These are phyloP conservation scores for Dryas octopetala DNA, from an alignment of 306 rosid genomes.

Conservation along the genomic window DNA sequence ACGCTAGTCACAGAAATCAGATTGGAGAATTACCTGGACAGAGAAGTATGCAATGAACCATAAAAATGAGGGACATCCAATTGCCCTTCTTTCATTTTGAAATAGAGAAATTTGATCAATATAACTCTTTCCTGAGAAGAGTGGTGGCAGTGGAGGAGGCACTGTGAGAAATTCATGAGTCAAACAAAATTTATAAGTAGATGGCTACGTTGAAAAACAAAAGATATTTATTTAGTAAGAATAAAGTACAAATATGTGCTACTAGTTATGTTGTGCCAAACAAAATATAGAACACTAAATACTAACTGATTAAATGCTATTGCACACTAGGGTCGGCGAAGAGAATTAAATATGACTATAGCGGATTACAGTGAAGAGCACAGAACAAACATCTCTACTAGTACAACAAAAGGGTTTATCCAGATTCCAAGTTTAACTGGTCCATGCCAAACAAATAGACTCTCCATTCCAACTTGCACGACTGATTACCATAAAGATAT, in stretches of 20 bases:
- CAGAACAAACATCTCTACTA: no score
- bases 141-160: constrained; percentile 95
- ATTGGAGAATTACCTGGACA: constrained; percentile 54
- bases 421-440: no score
- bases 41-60: constrained; percentile 59
- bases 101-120: constrained; percentile 52
- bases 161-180: constrained; percentile 68
- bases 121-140: constrained; percentile 83
- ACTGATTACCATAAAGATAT: no score
- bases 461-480: no score
- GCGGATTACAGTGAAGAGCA: no score
- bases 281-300: constrained; percentile 7
- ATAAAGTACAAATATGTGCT: no score
- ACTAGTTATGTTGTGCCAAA: background rate
- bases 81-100: constrained; percentile 62
- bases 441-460: no score
- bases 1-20: background rate
- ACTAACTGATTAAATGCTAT: background rate
- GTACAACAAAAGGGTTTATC: no score
- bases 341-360: no score
- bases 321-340: background rate
- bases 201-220: constrained; percentile 10
- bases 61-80: constrained; percentile 75
- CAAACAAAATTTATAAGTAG: constrained; percentile 35
- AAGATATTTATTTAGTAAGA: background rate